Evolutionary conservation across 352 stramenopile genomes (phyloP).

Genomic region (Phytophthora vignae): DNA sequence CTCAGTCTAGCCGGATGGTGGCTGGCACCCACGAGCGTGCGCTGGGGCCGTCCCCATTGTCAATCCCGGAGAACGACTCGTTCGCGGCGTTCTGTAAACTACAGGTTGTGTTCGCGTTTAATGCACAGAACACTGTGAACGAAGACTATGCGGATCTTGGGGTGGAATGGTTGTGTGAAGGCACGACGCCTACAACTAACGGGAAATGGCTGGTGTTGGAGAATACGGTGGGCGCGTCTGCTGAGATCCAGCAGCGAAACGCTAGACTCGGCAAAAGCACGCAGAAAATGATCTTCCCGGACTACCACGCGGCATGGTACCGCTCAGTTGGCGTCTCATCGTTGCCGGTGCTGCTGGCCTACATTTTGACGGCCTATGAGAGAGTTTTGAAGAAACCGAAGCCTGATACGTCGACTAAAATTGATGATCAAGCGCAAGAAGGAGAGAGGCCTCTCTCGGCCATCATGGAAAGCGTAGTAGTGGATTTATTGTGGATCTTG

Average conservation of each 20-base stretch:
- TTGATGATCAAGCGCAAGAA: not conserved
- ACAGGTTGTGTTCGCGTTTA: slow-evolving; percentile 83
- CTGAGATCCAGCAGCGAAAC: slow-evolving; percentile 83
- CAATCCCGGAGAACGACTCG: slow-evolving; percentile 47
- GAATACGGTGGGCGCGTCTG: slow-evolving; percentile 53
- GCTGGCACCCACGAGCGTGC: slow-evolving; percentile 60
- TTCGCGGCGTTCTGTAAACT: slow-evolving; percentile 61
- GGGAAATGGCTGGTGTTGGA: slow-evolving; percentile 79
- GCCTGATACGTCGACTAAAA: slow-evolving; percentile 2
- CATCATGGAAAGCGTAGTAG: slow-evolving; percentile 57
- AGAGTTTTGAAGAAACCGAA: slow-evolving; percentile 21
- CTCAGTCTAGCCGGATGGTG: slow-evolving; percentile 44
- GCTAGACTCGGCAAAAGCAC: slow-evolving; percentile 69
- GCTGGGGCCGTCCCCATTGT: slow-evolving; percentile 51
- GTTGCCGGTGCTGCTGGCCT: slow-evolving; percentile 67
- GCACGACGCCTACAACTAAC: slow-evolving; percentile 42
- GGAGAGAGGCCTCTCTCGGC: slow-evolving; percentile 24
- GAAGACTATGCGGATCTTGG: slow-evolving; percentile 67
- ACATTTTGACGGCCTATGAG: slow-evolving; percentile 66
- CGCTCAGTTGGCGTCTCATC: slow-evolving; percentile 61
- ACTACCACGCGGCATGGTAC: slow-evolving; percentile 63
- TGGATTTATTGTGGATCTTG: slow-evolving; percentile 74
- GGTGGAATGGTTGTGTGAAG: slow-evolving; percentile 80
- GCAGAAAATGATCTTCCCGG: slow-evolving; percentile 47
- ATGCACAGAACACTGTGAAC: slow-evolving; percentile 61